Percentiles rank a stretch among this genome's conserved stretches.
Evolutionary conservation across 495 filamentous ascomycete genomes (phyloP).

Genomic region (Talaromyces liani): DNA sequence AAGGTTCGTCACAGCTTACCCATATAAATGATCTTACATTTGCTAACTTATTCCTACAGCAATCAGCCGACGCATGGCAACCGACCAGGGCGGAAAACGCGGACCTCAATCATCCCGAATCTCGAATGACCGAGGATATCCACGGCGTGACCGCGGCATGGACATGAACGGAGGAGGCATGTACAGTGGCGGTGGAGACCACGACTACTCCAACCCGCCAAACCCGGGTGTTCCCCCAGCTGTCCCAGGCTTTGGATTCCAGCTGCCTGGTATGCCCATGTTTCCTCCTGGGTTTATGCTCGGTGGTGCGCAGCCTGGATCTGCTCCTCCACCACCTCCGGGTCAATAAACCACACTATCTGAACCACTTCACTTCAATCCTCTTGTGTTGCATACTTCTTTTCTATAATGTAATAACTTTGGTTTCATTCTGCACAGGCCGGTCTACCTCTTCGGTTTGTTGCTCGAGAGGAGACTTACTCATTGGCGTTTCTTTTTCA

Average conservation of each 20-base stretch:
- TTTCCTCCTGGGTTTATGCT: conserved; percentile 59
- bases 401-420: not conserved
- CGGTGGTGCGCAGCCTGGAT: conserved; percentile 31
- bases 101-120: conserved; percentile 63
- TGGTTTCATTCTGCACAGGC: not conserved
- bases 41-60: conserved; percentile 32
- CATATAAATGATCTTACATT: not conserved
- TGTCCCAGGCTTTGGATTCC: conserved; percentile 63
- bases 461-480: not conserved
- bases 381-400: not conserved
- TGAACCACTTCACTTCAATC: not conserved
- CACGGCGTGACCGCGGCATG: conserved; percentile 30
- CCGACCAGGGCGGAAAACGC: conserved; percentile 65
- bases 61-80: conserved; percentile 76
- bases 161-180: conserved; percentile 17
- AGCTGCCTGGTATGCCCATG: conserved; percentile 60
- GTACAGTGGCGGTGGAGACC: conserved; percentile 12
- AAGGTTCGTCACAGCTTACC: conserved; percentile 39
- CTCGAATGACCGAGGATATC: conserved; percentile 33
- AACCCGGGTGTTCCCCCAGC: conserved; percentile 52
- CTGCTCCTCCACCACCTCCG: conserved; percentile 30
- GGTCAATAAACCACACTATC: conserved; percentile 22
- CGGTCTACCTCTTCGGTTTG: not conserved
- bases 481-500: not conserved
- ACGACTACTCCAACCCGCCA: conserved; percentile 37